Percentiles rank a stretch among this genome's conserved stretches.
These are phyloP conservation scores for Mycosphaerella arachidis DNA, from an alignment of 2,329 filamentous ascomycete genomes.

Conservation along the genomic window DNA sequence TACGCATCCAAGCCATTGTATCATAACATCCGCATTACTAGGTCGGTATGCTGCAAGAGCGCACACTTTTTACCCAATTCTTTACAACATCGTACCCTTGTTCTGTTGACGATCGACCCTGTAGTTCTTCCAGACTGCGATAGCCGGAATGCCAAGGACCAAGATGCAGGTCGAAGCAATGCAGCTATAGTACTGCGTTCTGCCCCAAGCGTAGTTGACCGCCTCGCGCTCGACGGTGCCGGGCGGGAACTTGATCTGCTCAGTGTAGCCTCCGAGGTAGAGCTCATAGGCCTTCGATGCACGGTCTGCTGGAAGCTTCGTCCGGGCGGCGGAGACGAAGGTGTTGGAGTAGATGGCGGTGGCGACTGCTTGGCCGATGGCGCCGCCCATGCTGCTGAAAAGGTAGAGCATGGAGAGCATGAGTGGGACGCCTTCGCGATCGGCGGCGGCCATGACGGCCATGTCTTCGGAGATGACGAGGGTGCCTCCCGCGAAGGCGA, in stretches of 20 bases:
- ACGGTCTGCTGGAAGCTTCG: conserved; percentile 12
- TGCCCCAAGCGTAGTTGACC: conserved; percentile 45
- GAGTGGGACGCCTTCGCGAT: conserved; percentile 33
- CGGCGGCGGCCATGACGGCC: conserved; percentile 47
- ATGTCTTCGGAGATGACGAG: conserved; percentile 55
- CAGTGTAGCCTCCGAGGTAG: conserved; percentile 17
- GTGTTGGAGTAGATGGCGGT: conserved; percentile 32
- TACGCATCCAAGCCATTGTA: too few relatives aligned
- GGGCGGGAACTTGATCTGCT: conserved; percentile 34
- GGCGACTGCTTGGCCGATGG: conserved; percentile 26
- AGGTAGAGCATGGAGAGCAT: conserved; percentile 35
- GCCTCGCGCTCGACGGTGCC: conserved; percentile 41
- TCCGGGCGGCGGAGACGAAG: conserved; percentile 14
- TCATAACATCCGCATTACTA: too few relatives aligned
- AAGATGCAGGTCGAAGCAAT: conserved; percentile 36
- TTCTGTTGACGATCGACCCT: conserved; percentile 36
- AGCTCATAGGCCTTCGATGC: conserved; percentile 32
- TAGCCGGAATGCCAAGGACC: conserved; percentile 29
- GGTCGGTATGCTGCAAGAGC: too few relatives aligned
- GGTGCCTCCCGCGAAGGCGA: conserved; percentile 51
- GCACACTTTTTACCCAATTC: neutral
- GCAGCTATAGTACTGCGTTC: conserved; percentile 43
- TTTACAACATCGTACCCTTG: conserved; percentile 33
- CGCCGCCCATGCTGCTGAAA: conserved; percentile 29
- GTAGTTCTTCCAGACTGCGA: conserved; percentile 36